These are phyloP conservation scores for Neophaeococcomyces aloes DNA, from an alignment of 2,329 filamentous ascomycete species.

Conservation along the genomic window DNA sequence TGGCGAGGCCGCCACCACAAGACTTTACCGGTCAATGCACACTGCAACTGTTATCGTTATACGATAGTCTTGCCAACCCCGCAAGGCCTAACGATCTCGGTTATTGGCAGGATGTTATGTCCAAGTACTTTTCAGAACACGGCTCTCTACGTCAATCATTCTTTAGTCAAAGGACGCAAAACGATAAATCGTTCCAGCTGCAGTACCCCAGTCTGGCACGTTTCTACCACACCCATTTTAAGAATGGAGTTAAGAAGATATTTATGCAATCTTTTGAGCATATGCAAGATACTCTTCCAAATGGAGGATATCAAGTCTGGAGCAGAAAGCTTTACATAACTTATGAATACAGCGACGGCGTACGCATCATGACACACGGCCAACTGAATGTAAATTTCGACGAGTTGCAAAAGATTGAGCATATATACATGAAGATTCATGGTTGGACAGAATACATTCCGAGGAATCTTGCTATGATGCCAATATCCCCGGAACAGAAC, in stretches of 20 bases:
- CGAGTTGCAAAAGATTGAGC: conserved; percentile 65
- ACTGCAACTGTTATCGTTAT: conserved; percentile 45
- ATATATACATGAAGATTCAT: conserved; percentile 69
- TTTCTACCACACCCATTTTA: conserved; percentile 84
- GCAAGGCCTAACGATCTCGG: conserved; percentile 52
- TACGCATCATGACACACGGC: conserved; percentile 73
- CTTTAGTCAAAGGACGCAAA: conserved; percentile 37
- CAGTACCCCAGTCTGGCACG: conserved; percentile 68
- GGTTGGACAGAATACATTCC: conserved; percentile 77
- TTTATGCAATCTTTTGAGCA: conserved; percentile 71
- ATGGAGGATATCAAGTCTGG: conserved; percentile 62
- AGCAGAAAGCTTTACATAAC: conserved; percentile 69
- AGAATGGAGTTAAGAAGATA: conserved; percentile 73
- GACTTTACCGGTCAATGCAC: conserved; percentile 36
- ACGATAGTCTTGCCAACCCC: conserved; percentile 41
- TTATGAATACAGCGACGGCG: conserved; percentile 78
- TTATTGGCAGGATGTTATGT: conserved; percentile 72
- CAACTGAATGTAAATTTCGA: conserved; percentile 71
- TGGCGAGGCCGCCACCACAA: conserved; percentile 32
- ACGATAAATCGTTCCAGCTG: conserved; percentile 76
- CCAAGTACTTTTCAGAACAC: conserved; percentile 65
- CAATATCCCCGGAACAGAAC: conserved; percentile 41
- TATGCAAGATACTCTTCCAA: conserved; percentile 46
- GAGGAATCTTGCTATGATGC: conserved; percentile 43
- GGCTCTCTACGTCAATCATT: conserved; percentile 69